Evolutionary conservation across 352 stramenopile species (phyloP), one percentile per base, ranked within the genome.

Genomic region (Thalassiosira livingstoniorum): DNA sequence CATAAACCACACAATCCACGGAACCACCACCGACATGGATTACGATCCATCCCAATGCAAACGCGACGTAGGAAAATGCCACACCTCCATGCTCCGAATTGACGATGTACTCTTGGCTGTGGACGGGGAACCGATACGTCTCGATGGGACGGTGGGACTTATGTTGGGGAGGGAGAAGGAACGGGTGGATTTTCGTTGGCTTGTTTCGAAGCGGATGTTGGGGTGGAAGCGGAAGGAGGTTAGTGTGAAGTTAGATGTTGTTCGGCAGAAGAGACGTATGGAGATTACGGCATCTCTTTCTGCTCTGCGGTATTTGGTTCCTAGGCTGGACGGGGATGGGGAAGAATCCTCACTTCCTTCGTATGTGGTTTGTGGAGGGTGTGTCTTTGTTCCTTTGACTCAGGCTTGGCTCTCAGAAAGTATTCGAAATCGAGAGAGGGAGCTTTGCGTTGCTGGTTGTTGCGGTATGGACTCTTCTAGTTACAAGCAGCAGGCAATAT

Each of bases 291-390:
- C 39, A 0, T 61, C 45, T 23, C 57, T 85, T 15, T 53, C n/a
- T 15, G 32, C 42, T 39, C 42, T 31, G 35, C 29, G 29, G 51
- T 70, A 73, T 71, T 53, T 85, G 5, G 55, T 78, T 25, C 62
- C 77, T 7, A 62, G 34, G 57, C 61, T 55, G 31, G 63, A 85
- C 51, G 63, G 75, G 11, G 34, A 54, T 42, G 42, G 31, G 11
- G 43, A 43, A 23, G 51, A 74, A 42, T 45, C 60, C 0, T n/a
- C n/a, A n/a, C 39, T 69, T 2, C 78, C 78, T 13, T 73, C 37
- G 2, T 85, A 85, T 67, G 71, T 81, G 15, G 64, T 81, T 34
- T 74, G 42, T 57, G 78, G 70, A 34, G 78, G 78, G 37, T 85
- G 78, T 54, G 78, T 85, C 27, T 85, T 85, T 61, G 62, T 80